phyloP scores from a whole-genome alignment of 192 early-diverging fungal genomes.

The Globomyces pollinis-pini region DNA sequence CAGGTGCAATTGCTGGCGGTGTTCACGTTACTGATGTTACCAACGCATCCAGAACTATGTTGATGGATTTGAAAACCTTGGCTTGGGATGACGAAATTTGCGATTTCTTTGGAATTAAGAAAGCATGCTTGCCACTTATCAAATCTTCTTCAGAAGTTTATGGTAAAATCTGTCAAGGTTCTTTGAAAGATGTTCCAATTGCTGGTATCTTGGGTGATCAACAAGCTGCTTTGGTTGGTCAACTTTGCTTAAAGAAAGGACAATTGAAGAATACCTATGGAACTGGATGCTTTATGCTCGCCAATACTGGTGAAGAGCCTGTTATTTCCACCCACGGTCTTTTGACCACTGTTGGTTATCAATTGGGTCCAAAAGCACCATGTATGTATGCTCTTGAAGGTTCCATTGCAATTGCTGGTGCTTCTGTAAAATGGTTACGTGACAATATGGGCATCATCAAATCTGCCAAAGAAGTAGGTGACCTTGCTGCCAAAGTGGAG shows the following conservation, averaged over 20 bases:
- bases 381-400: constrained; percentile 86
- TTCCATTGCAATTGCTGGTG: constrained; percentile 83
- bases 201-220: constrained; percentile 87
- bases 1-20: too few relatives aligned
- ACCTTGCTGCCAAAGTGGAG: constrained; percentile 54
- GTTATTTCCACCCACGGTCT: constrained; percentile 77
- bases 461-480: constrained; percentile 61
- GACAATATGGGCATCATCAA: constrained; percentile 81
- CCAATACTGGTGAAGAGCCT: constrained; percentile 76
- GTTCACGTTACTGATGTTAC: constrained; percentile 84
- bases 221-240: constrained; percentile 91
- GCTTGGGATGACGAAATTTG: constrained; percentile 62
- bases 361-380: constrained; percentile 62
- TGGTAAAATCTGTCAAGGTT: constrained; percentile 51
- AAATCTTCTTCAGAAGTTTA: constrained; percentile 72
- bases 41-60: constrained; percentile 92
- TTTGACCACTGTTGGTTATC: constrained; percentile 85
- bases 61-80: constrained; percentile 79
- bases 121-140: constrained; percentile 65
- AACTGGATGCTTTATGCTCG: constrained; percentile 94
- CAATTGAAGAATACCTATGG: constrained; percentile 86
- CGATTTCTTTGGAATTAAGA: constrained; percentile 69
- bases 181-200: constrained; percentile 66
- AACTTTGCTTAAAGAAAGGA: constrained; percentile 78
- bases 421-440: constrained; percentile 83